Conservation (phyloP, 352 stramenopile species). For the Phytopythium montanum region DNA sequence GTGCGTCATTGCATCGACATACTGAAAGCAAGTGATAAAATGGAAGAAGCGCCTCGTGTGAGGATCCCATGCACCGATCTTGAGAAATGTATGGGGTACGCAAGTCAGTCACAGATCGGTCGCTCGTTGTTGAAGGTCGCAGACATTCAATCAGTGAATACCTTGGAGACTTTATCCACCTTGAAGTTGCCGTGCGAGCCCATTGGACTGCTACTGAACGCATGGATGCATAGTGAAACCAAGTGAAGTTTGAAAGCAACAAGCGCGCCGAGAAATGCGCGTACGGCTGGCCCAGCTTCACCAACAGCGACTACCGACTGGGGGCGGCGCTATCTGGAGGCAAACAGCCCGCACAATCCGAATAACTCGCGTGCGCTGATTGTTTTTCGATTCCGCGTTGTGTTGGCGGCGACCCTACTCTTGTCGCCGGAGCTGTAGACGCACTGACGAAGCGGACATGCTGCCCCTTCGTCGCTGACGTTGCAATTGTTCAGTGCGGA, state of each 20-base stretch:
- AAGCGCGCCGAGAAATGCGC: conserved; percentile 7
- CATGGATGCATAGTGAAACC: not conserved
- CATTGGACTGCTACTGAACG: not conserved
- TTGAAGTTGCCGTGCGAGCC: conserved; percentile 35
- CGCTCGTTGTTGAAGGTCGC: conserved; percentile 33
- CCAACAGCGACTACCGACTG: no score
- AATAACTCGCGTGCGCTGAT: conserved; percentile 9
- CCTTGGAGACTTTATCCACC: conserved; percentile 37
- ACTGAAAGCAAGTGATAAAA: not conserved
- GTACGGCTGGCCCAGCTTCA: not conserved
- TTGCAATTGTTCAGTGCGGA: no score
- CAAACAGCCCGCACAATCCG: conserved; percentile 2
- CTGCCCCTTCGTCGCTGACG: conserved; percentile 3
- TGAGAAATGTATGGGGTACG: conserved; percentile 7
- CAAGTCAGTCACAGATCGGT: conserved; percentile 8
- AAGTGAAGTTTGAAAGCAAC: not conserved
- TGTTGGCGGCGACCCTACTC: not conserved
- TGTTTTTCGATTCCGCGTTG: not conserved
- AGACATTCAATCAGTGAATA: conserved; percentile 10
- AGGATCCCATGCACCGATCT: not conserved
- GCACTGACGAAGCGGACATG: not conserved
- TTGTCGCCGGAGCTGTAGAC: not conserved
- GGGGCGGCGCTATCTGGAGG: not conserved
- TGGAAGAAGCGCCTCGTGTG: not conserved
- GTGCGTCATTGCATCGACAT: not conserved